Evolutionary conservation across 1,284 basidiomycete species (phyloP).

Genomic region (Stereum hirsutum): DNA sequence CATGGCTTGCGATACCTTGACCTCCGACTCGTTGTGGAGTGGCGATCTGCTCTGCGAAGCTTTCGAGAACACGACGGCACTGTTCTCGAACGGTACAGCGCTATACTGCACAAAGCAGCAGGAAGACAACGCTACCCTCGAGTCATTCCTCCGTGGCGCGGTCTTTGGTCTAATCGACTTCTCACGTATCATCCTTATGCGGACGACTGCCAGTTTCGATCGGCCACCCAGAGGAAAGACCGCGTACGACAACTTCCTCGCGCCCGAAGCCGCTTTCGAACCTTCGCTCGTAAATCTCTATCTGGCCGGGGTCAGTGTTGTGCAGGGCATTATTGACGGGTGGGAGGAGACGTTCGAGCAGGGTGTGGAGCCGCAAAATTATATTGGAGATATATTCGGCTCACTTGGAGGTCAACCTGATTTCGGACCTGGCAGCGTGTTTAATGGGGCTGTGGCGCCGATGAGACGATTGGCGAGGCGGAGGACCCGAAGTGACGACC

Average conservation of each 20-base stretch:
- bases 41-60: slow-evolving; percentile 28
- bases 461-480: too few relatives aligned
- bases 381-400: slow-evolving; percentile 23
- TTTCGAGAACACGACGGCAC: slow-evolving; percentile 30
- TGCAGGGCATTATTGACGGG: slow-evolving; percentile 19
- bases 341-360: slow-evolving; percentile 18
- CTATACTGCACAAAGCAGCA: slow-evolving; percentile 35
- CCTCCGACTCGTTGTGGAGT: slow-evolving; percentile 33
- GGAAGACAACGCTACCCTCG: slow-evolving; percentile 40
- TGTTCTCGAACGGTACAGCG: slow-evolving; percentile 29
- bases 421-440: slow-evolving; percentile 14
- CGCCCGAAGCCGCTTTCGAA: slow-evolving; percentile 14
- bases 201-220: slow-evolving; percentile 37
- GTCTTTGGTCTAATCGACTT: slow-evolving; percentile 32
- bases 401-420: slow-evolving; percentile 19
- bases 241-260: slow-evolving; percentile 16
- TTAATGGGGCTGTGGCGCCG: too few relatives aligned
- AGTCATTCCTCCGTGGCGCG: slow-evolving; percentile 30
- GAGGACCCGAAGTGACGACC: too few relatives aligned
- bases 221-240: slow-evolving; percentile 22
- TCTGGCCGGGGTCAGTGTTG: slow-evolving; percentile 20
- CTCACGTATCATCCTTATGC: slow-evolving; percentile 33
- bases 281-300: slow-evolving; percentile 19
- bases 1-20: slow-evolving; percentile 28
- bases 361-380: slow-evolving; percentile 20